A percentile compares a stretch with the other conserved stretches of the same genome.
Conservation (phyloP, 2,329 filamentous ascomycete genomes). For the Neofusicoccum sp. region DNA sequence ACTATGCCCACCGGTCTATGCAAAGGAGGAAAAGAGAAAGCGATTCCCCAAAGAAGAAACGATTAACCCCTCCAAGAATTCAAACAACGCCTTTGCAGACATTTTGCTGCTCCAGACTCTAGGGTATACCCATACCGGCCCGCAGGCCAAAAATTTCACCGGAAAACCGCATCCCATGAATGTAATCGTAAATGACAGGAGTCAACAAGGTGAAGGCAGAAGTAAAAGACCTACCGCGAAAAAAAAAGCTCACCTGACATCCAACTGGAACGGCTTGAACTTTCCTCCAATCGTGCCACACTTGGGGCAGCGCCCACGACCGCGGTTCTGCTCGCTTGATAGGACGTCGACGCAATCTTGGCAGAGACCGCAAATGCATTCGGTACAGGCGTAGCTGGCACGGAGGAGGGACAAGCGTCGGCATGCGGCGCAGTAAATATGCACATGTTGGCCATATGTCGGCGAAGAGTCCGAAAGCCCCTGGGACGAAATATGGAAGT, state of each 20-base stretch:
- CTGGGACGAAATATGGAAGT: conserved; percentile 61
- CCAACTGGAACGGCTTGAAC: conserved; percentile 84
- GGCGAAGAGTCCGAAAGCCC: conserved; percentile 64
- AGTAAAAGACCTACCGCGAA: not conserved
- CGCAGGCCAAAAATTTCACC: not conserved
- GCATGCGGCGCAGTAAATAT: conserved; percentile 92
- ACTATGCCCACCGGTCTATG: conserved; percentile 26
- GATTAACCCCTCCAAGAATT: not conserved
- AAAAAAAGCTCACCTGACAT: conserved; percentile 64
- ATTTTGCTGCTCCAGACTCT: conserved; percentile 19
- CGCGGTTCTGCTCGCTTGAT: conserved; percentile 70
- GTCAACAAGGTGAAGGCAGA: not conserved
- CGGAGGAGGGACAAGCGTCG: conserved; percentile 74
- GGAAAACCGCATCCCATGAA: conserved; percentile 6
- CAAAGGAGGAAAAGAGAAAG: conserved; percentile 22
- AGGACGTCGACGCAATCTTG: conserved; percentile 82
- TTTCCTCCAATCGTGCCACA: conserved; percentile 78
- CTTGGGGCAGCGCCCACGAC: conserved; percentile 71
- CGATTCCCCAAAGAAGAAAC: not conserved
- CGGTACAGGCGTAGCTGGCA: conserved; percentile 90
- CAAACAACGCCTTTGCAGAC: conserved; percentile 17
- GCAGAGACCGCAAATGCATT: conserved; percentile 94
- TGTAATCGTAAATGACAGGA: conserved; percentile 1
- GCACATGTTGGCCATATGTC: conserved; percentile 55
- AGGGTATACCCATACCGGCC: conserved; percentile 21